Percentiles rank a stretch among this genome's conserved stretches.
phyloP scores from a whole-genome alignment of 352 stramenopile species.

The Phytopythium delawarense region DNA sequence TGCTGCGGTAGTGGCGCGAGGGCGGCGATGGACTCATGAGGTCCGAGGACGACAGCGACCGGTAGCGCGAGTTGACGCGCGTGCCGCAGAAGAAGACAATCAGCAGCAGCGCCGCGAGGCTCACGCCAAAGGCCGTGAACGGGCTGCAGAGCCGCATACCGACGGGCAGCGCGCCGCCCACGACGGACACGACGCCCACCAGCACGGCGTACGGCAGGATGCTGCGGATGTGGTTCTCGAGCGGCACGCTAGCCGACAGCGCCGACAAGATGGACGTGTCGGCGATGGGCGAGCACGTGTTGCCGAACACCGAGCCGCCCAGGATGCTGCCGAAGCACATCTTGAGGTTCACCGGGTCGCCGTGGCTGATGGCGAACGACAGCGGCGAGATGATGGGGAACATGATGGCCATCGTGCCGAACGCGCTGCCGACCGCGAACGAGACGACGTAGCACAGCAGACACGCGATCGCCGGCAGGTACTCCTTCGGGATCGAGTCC shows the following conservation, averaged over 20 bases:
- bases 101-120: constrained; percentile 63
- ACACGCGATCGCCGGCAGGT: constrained; percentile 74
- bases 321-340: constrained; percentile 88
- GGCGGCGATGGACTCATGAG: constrained; percentile 63
- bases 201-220: constrained; percentile 82
- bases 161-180: constrained; percentile 66
- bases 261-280: constrained; percentile 90
- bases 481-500: constrained; percentile 71
- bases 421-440: constrained; percentile 87
- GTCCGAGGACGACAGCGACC: constrained; percentile 68
- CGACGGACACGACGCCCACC: constrained; percentile 62
- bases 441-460: constrained; percentile 88
- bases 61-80: constrained; percentile 71
- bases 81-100: constrained; percentile 82
- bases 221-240: constrained; percentile 84
- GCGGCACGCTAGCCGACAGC: constrained; percentile 65
- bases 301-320: constrained; percentile 83
- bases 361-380: constrained; percentile 75
- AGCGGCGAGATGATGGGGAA: constrained; percentile 89
- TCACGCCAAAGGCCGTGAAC: constrained; percentile 79
- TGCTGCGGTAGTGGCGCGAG: constrained; percentile 33
- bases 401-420: constrained; percentile 92
- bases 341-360: constrained; percentile 77
- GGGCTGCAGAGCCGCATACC: constrained; percentile 68
- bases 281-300: constrained; percentile 90